phyloP scores from a whole-genome alignment of 345 rosid species.

The Acer yangbiense region DNA sequence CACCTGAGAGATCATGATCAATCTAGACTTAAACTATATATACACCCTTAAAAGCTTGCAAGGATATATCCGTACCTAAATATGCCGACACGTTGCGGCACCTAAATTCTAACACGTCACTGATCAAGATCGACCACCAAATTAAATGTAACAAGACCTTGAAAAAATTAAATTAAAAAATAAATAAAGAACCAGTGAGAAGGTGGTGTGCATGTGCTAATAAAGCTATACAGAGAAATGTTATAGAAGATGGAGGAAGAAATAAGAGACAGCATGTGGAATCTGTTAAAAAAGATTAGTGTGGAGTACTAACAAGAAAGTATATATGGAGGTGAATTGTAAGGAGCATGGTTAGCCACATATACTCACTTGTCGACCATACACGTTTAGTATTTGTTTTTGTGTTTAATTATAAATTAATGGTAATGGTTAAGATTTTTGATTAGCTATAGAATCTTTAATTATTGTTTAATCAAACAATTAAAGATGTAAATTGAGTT shows the following conservation, averaged over 20 bases:
- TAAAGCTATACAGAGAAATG: constrained; percentile 29
- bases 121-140: not conserved
- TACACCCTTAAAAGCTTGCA: constrained; percentile 8
- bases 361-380: constrained; percentile 35
- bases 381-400: constrained; percentile 23
- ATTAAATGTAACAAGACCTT: not conserved
- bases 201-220: constrained; percentile 55
- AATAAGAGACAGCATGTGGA: constrained; percentile 42
- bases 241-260: constrained; percentile 12
- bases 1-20: constrained; percentile 30
- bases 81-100: constrained; percentile 8
- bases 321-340: not conserved
- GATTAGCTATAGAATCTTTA: constrained; percentile 44
- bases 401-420: constrained; percentile 29
- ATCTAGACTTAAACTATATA: constrained; percentile 5
- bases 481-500: constrained; percentile 37
- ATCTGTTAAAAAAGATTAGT: constrained; percentile 24
- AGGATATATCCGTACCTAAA: constrained; percentile 30
- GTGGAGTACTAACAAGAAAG: not conserved
- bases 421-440: constrained; percentile 27
- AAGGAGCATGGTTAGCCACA: constrained; percentile 31
- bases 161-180: too few relatives aligned
- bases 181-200: not conserved
- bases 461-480: constrained; percentile 25
- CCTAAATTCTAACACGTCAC: constrained; percentile 17